Percentiles rank a stretch among this genome's conserved stretches.
phyloP scores from a whole-genome alignment of 257 asterid species.

The Coffea eugenioides region DNA sequence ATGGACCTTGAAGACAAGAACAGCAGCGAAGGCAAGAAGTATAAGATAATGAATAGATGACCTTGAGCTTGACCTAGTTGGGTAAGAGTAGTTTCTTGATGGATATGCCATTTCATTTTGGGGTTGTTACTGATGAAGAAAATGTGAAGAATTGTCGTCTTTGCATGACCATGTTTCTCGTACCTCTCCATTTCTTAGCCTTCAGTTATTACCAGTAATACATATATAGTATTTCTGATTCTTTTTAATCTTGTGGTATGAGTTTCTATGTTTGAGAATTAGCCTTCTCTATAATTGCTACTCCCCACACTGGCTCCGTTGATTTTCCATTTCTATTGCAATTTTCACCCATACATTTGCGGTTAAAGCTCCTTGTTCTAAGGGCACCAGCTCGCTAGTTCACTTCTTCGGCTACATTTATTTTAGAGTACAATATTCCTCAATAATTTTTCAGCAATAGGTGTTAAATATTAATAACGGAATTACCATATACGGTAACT shows the following conservation, averaged over 20 bases:
- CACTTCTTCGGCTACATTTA: not conserved
- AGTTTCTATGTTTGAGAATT: slow-evolving; percentile 3
- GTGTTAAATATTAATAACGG: not conserved
- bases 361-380: slow-evolving; percentile 3
- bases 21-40: slow-evolving; percentile 60
- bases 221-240: not conserved
- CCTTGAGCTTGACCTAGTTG: slow-evolving; percentile 34
- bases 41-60: slow-evolving; percentile 62
- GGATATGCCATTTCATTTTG: slow-evolving; percentile 47
- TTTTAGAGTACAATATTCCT: not conserved
- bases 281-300: not conserved
- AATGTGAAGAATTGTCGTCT: slow-evolving; percentile 2
- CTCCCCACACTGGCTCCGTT: slow-evolving; percentile 1
- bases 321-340: slow-evolving; percentile 19
- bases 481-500: not conserved
- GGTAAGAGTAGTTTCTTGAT: slow-evolving; percentile 31
- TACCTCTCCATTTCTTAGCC: not conserved
- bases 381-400: not conserved
- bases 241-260: not conserved
- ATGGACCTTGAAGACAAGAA: slow-evolving; percentile 79
- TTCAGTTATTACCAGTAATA: not conserved
- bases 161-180: slow-evolving; percentile 22
- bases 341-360: slow-evolving; percentile 21
- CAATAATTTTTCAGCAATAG: not conserved
- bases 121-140: not conserved